phyloP scores from a whole-genome alignment of 805 yeast species.

The Candida arabinofermentans region DNA sequence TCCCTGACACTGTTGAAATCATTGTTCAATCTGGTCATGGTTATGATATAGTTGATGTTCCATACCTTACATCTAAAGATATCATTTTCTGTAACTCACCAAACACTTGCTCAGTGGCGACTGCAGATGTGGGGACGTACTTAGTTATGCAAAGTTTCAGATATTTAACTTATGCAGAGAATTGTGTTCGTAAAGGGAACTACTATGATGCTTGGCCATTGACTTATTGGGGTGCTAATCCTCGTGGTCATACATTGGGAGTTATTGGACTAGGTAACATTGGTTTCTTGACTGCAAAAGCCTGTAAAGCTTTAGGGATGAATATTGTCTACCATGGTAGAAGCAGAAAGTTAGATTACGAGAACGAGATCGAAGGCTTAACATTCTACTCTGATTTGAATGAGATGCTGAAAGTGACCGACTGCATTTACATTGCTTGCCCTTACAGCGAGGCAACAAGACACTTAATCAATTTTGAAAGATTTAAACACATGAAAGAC shows the following conservation, averaged over 20 bases:
- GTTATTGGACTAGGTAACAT: conserved; percentile 47
- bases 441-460: conserved; percentile 36
- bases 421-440: conserved; percentile 35
- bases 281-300: conserved; percentile 39
- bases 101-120: conserved; percentile 35
- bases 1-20: conserved; percentile 34
- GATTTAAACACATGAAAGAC: conserved; percentile 27
- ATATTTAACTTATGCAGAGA: conserved; percentile 35
- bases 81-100: conserved; percentile 38
- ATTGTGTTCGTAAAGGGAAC: conserved; percentile 32
- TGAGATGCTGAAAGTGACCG: conserved; percentile 26
- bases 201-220: conserved; percentile 31
- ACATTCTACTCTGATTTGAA: conserved; percentile 21
- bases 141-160: conserved; percentile 33
- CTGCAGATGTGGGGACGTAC: conserved; percentile 36
- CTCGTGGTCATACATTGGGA: conserved; percentile 40
- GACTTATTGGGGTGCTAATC: conserved; percentile 35
- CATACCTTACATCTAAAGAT: conserved; percentile 29
- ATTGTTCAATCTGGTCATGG: conserved; percentile 40
- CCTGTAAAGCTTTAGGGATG: conserved; percentile 42
- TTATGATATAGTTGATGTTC: conserved; percentile 36
- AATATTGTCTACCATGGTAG: conserved; percentile 40
- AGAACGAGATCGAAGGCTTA: conserved; percentile 31
- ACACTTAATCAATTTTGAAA: conserved; percentile 33
- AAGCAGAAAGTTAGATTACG: conserved; percentile 27